Evolutionary conservation across 1,284 basidiomycete genomes (phyloP).

Genomic region (Irpex sp.): DNA sequence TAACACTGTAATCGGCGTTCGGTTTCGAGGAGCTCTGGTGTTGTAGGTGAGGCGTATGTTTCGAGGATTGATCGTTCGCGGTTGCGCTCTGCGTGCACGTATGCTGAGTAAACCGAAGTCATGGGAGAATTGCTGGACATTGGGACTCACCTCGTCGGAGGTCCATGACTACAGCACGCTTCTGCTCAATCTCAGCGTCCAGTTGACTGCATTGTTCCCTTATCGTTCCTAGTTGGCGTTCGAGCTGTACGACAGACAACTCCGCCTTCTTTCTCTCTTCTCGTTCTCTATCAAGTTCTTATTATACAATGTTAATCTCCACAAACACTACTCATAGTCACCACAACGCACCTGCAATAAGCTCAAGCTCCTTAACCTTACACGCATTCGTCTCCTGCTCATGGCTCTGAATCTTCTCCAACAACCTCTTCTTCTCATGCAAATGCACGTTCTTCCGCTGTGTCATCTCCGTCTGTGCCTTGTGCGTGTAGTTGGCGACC

Average conservation of each 20-base stretch:
- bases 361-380: constrained; percentile 67
- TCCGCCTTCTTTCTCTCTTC: constrained; percentile 68
- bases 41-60: constrained; percentile 48
- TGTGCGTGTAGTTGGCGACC: constrained; percentile 61
- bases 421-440: constrained; percentile 51
- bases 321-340: too few species aligned
- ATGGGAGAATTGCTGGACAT: not conserved
- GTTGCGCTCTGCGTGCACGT: constrained; percentile 48
- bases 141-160: constrained; percentile 50
- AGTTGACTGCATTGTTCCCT: constrained; percentile 53
- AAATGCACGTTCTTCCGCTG: constrained; percentile 51
- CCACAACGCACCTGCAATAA: constrained; percentile 65
- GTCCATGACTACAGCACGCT: constrained; percentile 49
- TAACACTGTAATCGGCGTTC: constrained; percentile 58
- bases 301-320: not conserved
- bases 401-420: constrained; percentile 49
- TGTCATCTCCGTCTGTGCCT: constrained; percentile 56
- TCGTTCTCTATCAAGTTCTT: constrained; percentile 64
- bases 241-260: constrained; percentile 50
- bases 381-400: constrained; percentile 66
- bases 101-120: too few species aligned
- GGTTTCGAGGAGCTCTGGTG: constrained; percentile 52
- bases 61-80: constrained; percentile 59
- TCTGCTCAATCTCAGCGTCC: constrained; percentile 67
- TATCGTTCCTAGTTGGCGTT: constrained; percentile 54